A percentile compares a stretch with the other conserved stretches of the same genome.
These are phyloP conservation scores for Chlorella variabilis DNA, from an alignment of 163 green algal genomes.

Conservation along the genomic window DNA sequence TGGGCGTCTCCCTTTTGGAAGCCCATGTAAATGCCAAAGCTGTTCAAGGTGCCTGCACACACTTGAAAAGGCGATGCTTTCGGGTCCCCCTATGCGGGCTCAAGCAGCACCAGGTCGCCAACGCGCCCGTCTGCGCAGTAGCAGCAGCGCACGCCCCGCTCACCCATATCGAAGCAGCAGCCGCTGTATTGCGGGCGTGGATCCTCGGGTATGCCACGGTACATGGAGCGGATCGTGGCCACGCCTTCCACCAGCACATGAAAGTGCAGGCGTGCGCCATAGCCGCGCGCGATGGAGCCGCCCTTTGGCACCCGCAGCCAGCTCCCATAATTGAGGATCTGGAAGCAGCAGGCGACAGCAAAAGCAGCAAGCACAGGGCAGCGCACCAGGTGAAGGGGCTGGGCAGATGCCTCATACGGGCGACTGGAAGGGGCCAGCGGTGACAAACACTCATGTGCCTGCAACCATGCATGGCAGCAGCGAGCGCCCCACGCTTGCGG, in stretches of 20 bases:
- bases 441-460: too few species aligned
- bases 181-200: conserved; percentile 20
- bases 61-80: not conserved
- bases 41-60: conserved; percentile 17
- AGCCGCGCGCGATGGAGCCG: conserved; percentile 1
- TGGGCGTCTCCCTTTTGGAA: conserved; percentile 11
- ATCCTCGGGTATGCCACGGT: not conserved
- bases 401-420: too few species aligned
- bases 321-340: conserved; percentile 20
- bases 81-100: too few species aligned
- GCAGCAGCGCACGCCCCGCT: too few species aligned
- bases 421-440: too few species aligned
- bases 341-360: too few species aligned
- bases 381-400: too few species aligned
- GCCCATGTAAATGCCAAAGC: conserved; percentile 32
- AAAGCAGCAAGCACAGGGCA: too few species aligned
- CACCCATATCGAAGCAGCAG: conserved; percentile 22
- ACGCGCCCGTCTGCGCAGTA: too few species aligned
- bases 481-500: too few species aligned
- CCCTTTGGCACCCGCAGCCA: conserved; percentile 31
- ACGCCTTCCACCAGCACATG: conserved; percentile 40
- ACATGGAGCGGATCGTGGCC: not conserved
- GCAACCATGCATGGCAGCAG: too few species aligned
- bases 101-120: too few species aligned
- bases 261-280: not conserved